A percentile compares a stretch with the other conserved stretches of the same genome.
Conservation (phyloP, 345 rosid genomes). For the Eucalyptus albens region DNA sequence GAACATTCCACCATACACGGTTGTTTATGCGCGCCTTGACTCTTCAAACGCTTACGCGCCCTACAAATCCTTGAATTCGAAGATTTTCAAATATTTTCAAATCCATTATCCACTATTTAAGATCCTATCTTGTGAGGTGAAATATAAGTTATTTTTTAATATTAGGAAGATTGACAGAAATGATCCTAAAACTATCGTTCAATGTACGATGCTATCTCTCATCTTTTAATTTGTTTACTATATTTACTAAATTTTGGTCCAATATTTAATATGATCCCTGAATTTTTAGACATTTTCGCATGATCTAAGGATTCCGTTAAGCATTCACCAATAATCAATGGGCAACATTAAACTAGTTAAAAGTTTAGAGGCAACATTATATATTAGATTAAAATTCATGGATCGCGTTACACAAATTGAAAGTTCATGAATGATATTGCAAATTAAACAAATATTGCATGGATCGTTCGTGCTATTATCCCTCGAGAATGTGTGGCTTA, state of each 20-base stretch:
- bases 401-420: too few species aligned
- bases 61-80: not conserved
- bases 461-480: not conserved
- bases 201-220: accelerated
- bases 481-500: not conserved
- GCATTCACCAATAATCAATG: too few species aligned
- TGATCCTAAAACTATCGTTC: accelerated
- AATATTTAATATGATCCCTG: not conserved
- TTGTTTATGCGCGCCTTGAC: not conserved
- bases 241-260: not conserved
- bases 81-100: not conserved
- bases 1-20: not conserved
- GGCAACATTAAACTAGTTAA: too few species aligned
- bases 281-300: not conserved
- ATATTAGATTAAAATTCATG: too few species aligned
- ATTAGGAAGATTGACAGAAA: not conserved
- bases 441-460: not conserved
- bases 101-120: not conserved
- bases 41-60: not conserved
- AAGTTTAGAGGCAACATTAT: too few species aligned
- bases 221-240: not conserved
- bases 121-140: not conserved
- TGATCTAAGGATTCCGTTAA: not conserved
- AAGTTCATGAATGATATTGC: not conserved
- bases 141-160: not conserved